Evolutionary conservation across 352 stramenopile genomes (phyloP), one percentile per base, ranked within the genome.

Genomic region (Plasmopara halstedii): DNA sequence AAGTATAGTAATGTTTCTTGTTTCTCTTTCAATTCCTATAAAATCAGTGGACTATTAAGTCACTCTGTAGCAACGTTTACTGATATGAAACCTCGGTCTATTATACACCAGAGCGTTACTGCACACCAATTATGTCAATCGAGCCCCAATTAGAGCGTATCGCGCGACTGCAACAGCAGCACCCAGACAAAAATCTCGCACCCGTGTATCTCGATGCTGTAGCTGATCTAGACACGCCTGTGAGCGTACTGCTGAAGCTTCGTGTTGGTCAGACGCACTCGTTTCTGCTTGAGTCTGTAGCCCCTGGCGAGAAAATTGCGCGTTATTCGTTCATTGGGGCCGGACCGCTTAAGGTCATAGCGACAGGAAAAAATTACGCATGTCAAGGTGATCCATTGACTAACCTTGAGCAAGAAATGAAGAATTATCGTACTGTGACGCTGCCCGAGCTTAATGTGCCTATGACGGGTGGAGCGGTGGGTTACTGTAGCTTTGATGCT

Each of bases 321-420:
- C 84, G 84, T 31, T 95, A 90, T 53, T 93, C 80, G 56, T 93
- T 95, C 66, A 92, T 95, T 52, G 84, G 84, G 39, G 88, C 76
- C 19, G 74, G 74, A 0, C 84, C 84, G 25, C 61, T 91, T 29
- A 89, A 93, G 52, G 69, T 90, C 8, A 44, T 94, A 20, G 42
- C 66, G 7, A 90, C 79, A 10, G 84, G 84, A 37, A 60, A 73
- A 23, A 73, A 74, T 6, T 51, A 81, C 21, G 64, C 58, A 42
- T 73, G 72, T 43, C 37, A 76, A 38, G 79, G 77, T 21, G 82
- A 95, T 49, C 84, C 84, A 48, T 60, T 94, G 13, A 53, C 65
- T 20, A 70, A 88, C 53, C 57, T 95, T 14, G 82, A 95, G 63
- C 56, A 70, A 21, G 77, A 94, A 55, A 87, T 95, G 80, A 49